These are phyloP conservation scores for Amanita rubescens DNA, from an alignment of 768 basidiomycete species.

Conservation along the genomic window DNA sequence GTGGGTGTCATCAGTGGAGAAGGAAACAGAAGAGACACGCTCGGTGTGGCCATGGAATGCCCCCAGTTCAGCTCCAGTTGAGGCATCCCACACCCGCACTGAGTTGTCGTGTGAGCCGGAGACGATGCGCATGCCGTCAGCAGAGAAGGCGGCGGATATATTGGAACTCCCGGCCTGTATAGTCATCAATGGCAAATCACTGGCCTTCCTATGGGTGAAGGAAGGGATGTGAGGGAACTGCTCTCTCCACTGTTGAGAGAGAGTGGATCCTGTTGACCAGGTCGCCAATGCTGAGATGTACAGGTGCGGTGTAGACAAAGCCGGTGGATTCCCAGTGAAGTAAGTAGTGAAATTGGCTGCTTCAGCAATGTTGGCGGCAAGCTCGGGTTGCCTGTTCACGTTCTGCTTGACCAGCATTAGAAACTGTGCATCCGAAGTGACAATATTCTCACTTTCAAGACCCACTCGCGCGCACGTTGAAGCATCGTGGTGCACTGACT, in stretches of 20 bases:
- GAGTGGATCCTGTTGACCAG: slow-evolving; percentile 8
- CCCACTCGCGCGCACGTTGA: no score
- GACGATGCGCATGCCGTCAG: not conserved
- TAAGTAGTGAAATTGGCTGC: slow-evolving; percentile 1
- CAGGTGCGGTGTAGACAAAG: slow-evolving; percentile 17
- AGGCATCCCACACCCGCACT: not conserved
- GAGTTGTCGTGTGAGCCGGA: not conserved
- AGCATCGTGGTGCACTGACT: no score
- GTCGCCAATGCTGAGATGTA: slow-evolving; percentile 19
- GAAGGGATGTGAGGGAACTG: not conserved
- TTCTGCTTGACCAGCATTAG: not conserved
- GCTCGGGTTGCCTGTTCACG: not conserved
- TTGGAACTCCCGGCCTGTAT: not conserved
- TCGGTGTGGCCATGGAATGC: not conserved
- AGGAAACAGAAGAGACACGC: not conserved
- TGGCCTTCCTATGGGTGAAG: not conserved
- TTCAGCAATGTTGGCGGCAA: slow-evolving; percentile 3
- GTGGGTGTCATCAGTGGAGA: not conserved
- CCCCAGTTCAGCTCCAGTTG: no score
- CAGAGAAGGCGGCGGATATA: not conserved
- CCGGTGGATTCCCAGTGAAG: slow-evolving; percentile 7
- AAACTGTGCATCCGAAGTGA: not conserved
- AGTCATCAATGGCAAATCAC: slow-evolving; percentile 7
- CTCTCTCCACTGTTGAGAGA: not conserved
- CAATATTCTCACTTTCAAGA: not conserved